Evolutionary conservation across 2,329 filamentous ascomycete genomes (phyloP), one percentile per base, ranked within the genome.

Genomic region (Exophiala aquamarina): DNA sequence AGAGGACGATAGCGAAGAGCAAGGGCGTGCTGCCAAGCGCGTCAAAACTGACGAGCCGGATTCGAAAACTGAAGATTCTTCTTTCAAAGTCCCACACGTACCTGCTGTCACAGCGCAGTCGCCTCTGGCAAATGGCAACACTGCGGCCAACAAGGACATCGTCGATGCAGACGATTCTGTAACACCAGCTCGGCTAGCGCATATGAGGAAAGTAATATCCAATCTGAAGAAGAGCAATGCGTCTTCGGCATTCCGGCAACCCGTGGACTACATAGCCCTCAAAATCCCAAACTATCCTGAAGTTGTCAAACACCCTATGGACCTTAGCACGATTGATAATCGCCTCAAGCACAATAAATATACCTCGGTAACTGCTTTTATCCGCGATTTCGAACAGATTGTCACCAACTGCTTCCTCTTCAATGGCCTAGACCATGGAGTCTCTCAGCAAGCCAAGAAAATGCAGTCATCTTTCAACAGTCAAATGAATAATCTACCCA

Each of bases 201-300:
- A 59, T 31, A 58, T 58, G 58, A 60, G 54, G 44, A 58, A 57
- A 34, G 52, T 60, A 14, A 56, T 58, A 13, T 57, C 56, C 4
- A 60, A 59, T 52, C 57, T 92, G 47, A 95, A 94, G 72, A 93
- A 95, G 69, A 91, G 89, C 37, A 89, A 92, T 64, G 82, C 84
- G 50, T 88, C 92, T 2, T 70, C 71, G 5, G 79, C 85, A 44
- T 97, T 95, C 71, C 78, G 82, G 54, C 78, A 83, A 33, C 85
- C 93, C 0, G 93, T 97, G 6, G 79, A 88, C 63, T 80, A 78
- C 31, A 72, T 92, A 18, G 88, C 86, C 67, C 78, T 95, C 32
- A 75, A 73, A 20, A 82, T 97, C 32, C 89, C 88, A 44, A 83
- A 82, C 2, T 87, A 89, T 54, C 87, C 86, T 54, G 72, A 79